Percentiles rank a stretch among this genome's conserved stretches.
phyloP scores from a whole-genome alignment of 164 flowering plant genomes.

The Magnolia officinalis region DNA sequence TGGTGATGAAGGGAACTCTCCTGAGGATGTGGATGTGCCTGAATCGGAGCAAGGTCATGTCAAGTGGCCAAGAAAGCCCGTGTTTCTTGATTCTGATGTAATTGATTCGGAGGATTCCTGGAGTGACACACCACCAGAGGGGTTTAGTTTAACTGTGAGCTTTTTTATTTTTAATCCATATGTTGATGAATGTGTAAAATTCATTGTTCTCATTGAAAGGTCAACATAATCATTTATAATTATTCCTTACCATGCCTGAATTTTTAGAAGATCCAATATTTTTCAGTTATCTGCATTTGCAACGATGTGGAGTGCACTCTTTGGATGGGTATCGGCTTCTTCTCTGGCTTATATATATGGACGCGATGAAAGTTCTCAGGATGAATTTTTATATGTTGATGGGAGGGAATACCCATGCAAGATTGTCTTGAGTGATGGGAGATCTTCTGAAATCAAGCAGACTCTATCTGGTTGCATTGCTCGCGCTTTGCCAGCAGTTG shows the following conservation, averaged over 20 bases:
- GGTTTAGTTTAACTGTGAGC: slow-evolving; percentile 67
- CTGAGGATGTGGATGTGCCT: slow-evolving; percentile 24
- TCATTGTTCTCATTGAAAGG: slow-evolving; percentile 1
- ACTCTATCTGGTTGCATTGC: slow-evolving; percentile 67
- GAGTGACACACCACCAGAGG: slow-evolving; percentile 82
- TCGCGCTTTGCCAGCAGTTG: slow-evolving; percentile 63
- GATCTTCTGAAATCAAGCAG: slow-evolving; percentile 80
- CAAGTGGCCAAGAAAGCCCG: slow-evolving; percentile 65
- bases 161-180: background rate
- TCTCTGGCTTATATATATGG: slow-evolving; percentile 89
- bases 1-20: slow-evolving; percentile 23
- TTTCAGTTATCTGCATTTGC: slow-evolving; percentile 78
- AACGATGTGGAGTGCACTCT: slow-evolving; percentile 78
- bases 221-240: background rate
- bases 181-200: background rate
- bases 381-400: slow-evolving; percentile 54
- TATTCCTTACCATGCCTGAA: background rate
- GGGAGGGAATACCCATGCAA: slow-evolving; percentile 73
- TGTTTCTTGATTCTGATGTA: slow-evolving; percentile 33
- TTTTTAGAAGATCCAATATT: background rate
- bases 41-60: slow-evolving; percentile 31
- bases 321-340: slow-evolving; percentile 84
- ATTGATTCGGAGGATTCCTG: slow-evolving; percentile 67
- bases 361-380: slow-evolving; percentile 55
- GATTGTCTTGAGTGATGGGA: slow-evolving; percentile 53